Base-by-base conservation (phyloP, 2,329 filamentous ascomycete species). In the Aspergillus intermedius region DNA sequence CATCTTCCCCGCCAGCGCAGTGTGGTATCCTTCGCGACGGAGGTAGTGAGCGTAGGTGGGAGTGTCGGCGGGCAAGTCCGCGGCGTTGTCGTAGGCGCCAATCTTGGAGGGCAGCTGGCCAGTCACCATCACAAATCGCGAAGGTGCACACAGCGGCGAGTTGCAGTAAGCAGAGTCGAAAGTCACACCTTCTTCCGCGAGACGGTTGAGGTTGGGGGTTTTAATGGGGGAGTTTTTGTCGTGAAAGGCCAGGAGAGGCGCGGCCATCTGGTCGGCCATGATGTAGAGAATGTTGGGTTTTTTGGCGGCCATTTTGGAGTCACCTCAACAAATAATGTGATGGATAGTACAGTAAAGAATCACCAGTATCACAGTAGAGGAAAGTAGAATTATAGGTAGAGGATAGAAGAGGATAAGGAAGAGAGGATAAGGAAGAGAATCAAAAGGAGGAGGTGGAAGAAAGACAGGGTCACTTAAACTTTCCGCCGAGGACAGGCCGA, bases 111-210 rank as follows among this genome's bases (percentile, higher is more conserved):
- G 91, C 49, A 96, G 77, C 63, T 91, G 87, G 40, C 91, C 91
- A 9, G 88, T 91, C 68, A 95, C 91, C 85, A 96, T 88, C 67
- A 88, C 89, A 82, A 95, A 95, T 60, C 91, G 85, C 12, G 89
- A 95, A 2, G 91, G 91, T 1, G 90, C 91, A 68, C 91, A 96
- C 35, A 96, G 82, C 5, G 91, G 91, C 9, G 90, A 91, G 52
- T 91, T 91, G 75, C 90, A 95, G 76, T 96, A 96, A 17, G 91
- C 91, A 34, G 87, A 93, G 66, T 95, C 87, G 65, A 96, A 96
- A 65, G 94, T 87, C 28, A 95, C 90, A 8, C 89, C 87, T 52
- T 81, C 81, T 56, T 84, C 81, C 2, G 91, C 89, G 54, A 96
- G 78, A 45, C 82, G 80, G 70, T 96, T 88, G 51, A 96, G 80